A percentile compares a stretch with the other conserved stretches of the same genome.
These are phyloP conservation scores for Lichtheimia corymbifera DNA, from an alignment of 371 early-diverging fungal species.

Conservation along the genomic window DNA sequence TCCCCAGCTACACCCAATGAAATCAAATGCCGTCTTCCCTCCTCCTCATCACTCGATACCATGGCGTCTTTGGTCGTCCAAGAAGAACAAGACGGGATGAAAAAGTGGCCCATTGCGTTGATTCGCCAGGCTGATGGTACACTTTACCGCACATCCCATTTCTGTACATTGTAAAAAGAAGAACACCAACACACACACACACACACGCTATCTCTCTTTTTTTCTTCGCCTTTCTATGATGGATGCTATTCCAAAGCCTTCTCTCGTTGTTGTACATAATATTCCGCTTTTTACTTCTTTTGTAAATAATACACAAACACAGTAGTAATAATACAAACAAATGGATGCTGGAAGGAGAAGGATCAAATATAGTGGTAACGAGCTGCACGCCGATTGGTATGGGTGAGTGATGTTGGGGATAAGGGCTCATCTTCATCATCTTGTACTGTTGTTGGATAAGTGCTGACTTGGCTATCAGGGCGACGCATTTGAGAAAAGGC, in stretches of 20 bases:
- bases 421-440: neutral
- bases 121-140: conserved; percentile 22
- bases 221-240: neutral
- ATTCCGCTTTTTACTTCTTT: neutral
- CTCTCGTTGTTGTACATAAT: conserved; percentile 3
- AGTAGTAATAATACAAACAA: neutral
- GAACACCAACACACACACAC: neutral
- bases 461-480: conserved; percentile 10
- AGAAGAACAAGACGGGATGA: neutral
- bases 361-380: neutral
- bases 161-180: conserved; percentile 10
- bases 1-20: neutral
- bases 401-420: neutral
- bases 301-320: too few species aligned
- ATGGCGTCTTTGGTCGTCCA: neutral
- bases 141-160: conserved; percentile 21
- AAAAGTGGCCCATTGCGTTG: conserved; percentile 15
- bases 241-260: too few species aligned
- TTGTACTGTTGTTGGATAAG: neutral
- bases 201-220: neutral
- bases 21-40: neutral
- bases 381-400: neutral
- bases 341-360: neutral
- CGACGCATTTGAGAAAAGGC: conserved; percentile 43
- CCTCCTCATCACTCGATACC: neutral